Base-by-base conservation (phyloP, 495 filamentous ascomycete species). In the Daldinia decipiens region DNA sequence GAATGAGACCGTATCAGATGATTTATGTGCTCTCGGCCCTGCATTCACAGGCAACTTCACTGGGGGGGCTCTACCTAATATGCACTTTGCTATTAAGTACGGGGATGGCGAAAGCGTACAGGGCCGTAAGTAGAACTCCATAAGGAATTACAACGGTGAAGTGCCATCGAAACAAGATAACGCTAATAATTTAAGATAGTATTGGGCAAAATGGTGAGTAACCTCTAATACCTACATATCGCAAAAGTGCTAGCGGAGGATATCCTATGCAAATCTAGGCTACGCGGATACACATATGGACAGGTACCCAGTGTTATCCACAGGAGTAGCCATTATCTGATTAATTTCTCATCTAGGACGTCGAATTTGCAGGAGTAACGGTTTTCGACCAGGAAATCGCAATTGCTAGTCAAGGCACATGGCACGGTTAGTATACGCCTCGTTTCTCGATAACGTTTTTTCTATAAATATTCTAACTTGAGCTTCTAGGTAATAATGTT, bases 341-440 rank as follows among this genome's bases (percentile, higher is more conserved):
- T 5, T 24, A 12, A 24, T 24, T 3, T 24, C 8, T 24, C 21
- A 12, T 21, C 1, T 47, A 47, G 43, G 78, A 86, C 36, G 81
- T 91, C 47, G 81, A 82, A 1, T 67, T 90, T n/a, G 87, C 79
- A 21, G 84, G 83, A 53, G 76, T 89, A 65, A 85, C 79, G 4
- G 86, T 88, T 38, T 68, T 73, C 24, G 79, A 80, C 12, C 89
- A 91, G 73, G 81, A 81, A 26, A 75, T 88, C 40, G 87, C 80
- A 4, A 73, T 88, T 57, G 83, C 82, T 5, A 77, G 83, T 36
- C 60, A 56, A 13, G 81, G 80, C 12, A 74, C 74, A 19, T 82
- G 82, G 72, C 76, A 75, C 57, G 84, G 84, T 27, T 79, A 87
- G 68, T 79, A 47, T 36, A 29, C 17, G 8, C 26, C 8, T 24